These are phyloP conservation scores for Starmerella gropengiesseri DNA, from an alignment of 805 yeast species.

Conservation along the genomic window DNA sequence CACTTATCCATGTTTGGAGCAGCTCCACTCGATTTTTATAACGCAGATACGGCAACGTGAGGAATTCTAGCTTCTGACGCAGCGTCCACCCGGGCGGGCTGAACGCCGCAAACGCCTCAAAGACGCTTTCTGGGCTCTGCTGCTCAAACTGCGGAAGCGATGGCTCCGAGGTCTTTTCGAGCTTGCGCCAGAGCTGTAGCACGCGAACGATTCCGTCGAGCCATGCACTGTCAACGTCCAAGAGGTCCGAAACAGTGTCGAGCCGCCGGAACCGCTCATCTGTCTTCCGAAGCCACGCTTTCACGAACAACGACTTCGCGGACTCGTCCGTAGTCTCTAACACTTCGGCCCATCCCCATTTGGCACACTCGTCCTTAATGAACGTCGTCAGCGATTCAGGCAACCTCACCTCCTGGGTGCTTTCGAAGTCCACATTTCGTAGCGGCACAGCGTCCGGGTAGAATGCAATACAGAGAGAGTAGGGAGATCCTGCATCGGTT, in stretches of 20 bases:
- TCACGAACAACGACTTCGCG: constrained; percentile 23
- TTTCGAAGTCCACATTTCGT: not conserved
- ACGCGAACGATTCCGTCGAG: constrained; percentile 26
- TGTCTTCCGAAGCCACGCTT: constrained; percentile 24
- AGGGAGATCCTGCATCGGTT: constrained; percentile 25
- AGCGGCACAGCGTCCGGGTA: constrained; percentile 27
- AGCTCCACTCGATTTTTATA: constrained; percentile 19
- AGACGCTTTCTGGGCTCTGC: constrained; percentile 4
- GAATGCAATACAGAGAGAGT: constrained; percentile 25
- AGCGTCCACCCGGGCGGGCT: constrained; percentile 17
- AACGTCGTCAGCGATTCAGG: constrained; percentile 10
- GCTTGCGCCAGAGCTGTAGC: constrained; percentile 21
- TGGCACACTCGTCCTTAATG: constrained; percentile 13
- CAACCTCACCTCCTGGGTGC: not conserved
- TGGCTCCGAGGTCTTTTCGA: not conserved
- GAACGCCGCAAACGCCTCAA: constrained; percentile 19
- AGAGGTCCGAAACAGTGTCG: constrained; percentile 15
- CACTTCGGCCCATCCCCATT: constrained; percentile 22
- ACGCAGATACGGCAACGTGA: constrained; percentile 27
- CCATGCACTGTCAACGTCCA: constrained; percentile 24
- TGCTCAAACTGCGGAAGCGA: constrained; percentile 22
- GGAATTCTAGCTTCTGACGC: constrained; percentile 21
- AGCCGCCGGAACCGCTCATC: constrained; percentile 24
- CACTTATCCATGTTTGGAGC: constrained; percentile 17
- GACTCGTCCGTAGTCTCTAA: constrained; percentile 1